Conservation (phyloP, 257 asterid genomes). For the Paraleonurus japonicus region DNA sequence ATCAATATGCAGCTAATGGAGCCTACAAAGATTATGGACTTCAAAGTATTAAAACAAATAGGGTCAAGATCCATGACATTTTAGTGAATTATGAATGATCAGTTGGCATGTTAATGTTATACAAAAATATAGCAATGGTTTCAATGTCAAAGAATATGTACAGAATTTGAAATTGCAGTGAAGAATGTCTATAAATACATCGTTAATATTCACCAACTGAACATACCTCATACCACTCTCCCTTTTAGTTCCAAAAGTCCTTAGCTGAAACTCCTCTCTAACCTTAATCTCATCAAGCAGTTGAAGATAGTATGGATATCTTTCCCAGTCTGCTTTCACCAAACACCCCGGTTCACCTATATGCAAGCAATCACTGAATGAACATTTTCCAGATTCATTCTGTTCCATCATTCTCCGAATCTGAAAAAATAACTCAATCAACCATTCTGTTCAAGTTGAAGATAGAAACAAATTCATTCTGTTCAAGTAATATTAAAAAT, state of each 20-base stretch:
- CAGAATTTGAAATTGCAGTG: background rate
- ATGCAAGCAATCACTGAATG: conserved; percentile 86
- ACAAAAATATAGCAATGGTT: background rate
- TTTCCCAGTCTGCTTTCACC: conserved; percentile 82
- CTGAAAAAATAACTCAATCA: conserved; percentile 38
- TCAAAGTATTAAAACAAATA: background rate
- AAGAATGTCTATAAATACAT: background rate
- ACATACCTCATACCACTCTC: conserved; percentile 89
- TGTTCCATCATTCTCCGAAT: conserved; percentile 62
- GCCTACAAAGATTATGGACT: background rate
- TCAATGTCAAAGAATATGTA: background rate
- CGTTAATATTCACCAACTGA: background rate
- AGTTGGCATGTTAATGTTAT: background rate
- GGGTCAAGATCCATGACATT: background rate
- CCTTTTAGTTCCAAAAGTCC: conserved; percentile 88
- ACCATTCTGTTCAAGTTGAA: conserved; percentile 7
- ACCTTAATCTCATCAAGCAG: conserved; percentile 85
- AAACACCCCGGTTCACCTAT: conserved; percentile 90
- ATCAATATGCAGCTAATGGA: background rate
- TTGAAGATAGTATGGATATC: conserved; percentile 85
- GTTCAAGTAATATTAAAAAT: background rate
- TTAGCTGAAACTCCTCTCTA: conserved; percentile 84
- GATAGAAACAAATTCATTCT: conserved; percentile 1
- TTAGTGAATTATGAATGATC: background rate
- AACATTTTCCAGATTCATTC: conserved; percentile 51